phyloP scores from a whole-genome alignment of 2,329 filamentous ascomycete genomes.

The Thelonectria rubi region DNA sequence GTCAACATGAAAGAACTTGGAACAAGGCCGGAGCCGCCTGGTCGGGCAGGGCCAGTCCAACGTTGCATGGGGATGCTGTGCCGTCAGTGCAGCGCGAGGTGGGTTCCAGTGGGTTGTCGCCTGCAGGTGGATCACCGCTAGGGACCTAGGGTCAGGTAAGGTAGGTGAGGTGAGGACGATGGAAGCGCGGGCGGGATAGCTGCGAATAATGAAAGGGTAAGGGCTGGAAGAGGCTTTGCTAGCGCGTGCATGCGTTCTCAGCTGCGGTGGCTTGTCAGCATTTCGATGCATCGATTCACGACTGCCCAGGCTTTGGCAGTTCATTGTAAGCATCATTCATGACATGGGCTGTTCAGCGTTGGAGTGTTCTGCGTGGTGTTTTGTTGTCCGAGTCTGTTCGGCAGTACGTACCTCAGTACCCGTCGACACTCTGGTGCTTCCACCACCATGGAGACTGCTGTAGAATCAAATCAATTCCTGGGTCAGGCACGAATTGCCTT shows the following conservation, averaged over 20 bases:
- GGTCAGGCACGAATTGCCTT: too few relatives aligned
- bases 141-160: conserved; percentile 20
- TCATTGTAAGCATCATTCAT: not conserved
- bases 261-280: not conserved
- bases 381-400: not conserved
- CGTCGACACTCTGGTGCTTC: too few relatives aligned
- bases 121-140: conserved; percentile 44
- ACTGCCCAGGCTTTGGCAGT: not conserved
- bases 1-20: conserved; percentile 38
- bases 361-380: not conserved
- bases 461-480: too few relatives aligned
- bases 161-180: conserved; percentile 21
- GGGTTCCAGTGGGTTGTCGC: conserved; percentile 40
- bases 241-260: conserved; percentile 4
- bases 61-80: conserved; percentile 39
- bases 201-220: not conserved
- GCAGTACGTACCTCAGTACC: not conserved
- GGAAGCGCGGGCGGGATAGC: conserved; percentile 8
- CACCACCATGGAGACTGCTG: too few relatives aligned
- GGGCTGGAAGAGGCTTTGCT: not conserved
- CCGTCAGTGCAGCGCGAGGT: conserved; percentile 27
- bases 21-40: conserved; percentile 31
- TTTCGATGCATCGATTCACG: not conserved
- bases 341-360: not conserved
- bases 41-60: conserved; percentile 38